Conservation (phyloP, 179 eudicot species). For the Amaranthus tricolor region DNA sequence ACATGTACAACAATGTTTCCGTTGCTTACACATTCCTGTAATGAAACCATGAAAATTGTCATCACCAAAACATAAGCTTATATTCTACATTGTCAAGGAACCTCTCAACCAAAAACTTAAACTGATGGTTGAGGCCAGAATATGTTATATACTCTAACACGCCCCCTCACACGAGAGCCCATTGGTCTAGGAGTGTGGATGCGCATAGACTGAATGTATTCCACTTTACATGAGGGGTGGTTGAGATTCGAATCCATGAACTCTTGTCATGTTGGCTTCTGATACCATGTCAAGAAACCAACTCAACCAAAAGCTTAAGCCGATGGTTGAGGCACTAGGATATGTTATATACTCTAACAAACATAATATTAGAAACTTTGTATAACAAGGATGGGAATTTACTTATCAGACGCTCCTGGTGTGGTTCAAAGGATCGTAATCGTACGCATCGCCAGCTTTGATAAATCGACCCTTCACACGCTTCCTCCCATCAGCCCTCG, state of each 20-base stretch:
- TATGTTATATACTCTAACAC: no score
- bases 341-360: not conserved
- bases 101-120: no score
- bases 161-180: no score
- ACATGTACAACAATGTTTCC: constrained; percentile 1
- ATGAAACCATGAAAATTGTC: constrained; percentile 11
- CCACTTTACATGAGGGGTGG: no score
- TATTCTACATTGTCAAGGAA: not conserved
- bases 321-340: no score
- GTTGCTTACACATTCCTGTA: constrained; percentile 25
- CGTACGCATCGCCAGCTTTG: constrained; percentile 51
- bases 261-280: no score
- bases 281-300: no score
- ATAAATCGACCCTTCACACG: constrained; percentile 51
- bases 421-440: constrained; percentile 42
- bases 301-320: no score
- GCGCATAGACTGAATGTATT: no score
- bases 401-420: constrained; percentile 42
- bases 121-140: no score
- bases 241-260: no score
- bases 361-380: not conserved
- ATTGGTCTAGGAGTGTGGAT: no score
- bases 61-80: not conserved
- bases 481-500: constrained; percentile 50
- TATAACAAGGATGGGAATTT: constrained; percentile 22